Evolutionary conservation across 2,329 filamentous ascomycete genomes (phyloP), one percentile per base, ranked within the genome.

Genomic region (Stachybotrys chartarum): DNA sequence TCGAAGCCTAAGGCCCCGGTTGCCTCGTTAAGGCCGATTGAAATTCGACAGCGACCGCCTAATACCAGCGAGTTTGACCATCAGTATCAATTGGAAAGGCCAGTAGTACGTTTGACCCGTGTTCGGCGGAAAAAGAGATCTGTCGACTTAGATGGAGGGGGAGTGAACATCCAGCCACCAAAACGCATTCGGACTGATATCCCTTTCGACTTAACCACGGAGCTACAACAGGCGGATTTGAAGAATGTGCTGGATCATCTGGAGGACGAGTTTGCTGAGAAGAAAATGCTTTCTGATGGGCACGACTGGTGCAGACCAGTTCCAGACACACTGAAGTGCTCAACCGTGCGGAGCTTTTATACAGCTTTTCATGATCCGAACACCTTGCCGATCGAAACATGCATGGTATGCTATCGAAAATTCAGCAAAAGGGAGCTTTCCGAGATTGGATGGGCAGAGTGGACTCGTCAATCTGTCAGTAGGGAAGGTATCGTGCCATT

Each of bases 361-460:
- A 10, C 12, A 18, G 48, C 48, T 10, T 50, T 50, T 18, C 12
- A 10, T 6, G 48, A 50, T n/a, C 10, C 12, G n/a, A 50, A 24
- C 6, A 50, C 48, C 7, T 50, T 50, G 24, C 24, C 48, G 6
- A 30, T 50, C 24, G 12, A 10, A 10, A 10, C 12, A 7, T 50
- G 48, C 48, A 60, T 35, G 49, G 54, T 58, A n/a, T 58, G 52
- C 46, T 56, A 58, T 39, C 52, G 51, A 50, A 56, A 58, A 24
- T 30, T 8, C n/a, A 7, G 17, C 6, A 54, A 44, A 30, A 30
- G n/a, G 48, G 31, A 56, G 11, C 32, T 56, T 7, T 56, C 54
- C 17, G 50, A 50, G 7, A 51, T 55, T 39, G n/a, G 45, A 11
- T 55, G 54, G 54, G 54, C 14, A 35, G 54, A 17, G n/a, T 17